phyloP scores from a whole-genome alignment of 257 asterid species.

The Agastache rugosa region DNA sequence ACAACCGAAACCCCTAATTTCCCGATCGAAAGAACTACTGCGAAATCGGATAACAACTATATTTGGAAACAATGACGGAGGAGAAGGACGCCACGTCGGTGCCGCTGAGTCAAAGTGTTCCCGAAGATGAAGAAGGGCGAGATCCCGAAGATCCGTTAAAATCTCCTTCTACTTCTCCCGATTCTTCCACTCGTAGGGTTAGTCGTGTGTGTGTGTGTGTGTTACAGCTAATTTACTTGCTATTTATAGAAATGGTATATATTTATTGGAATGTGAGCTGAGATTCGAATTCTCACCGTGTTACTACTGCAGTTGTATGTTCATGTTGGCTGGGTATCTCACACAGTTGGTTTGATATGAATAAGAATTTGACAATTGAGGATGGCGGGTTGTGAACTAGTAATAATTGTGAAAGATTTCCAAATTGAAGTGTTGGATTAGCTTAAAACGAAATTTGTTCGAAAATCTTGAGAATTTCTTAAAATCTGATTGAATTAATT shows the following conservation, averaged over 20 bases:
- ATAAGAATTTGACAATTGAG: constrained; percentile 11
- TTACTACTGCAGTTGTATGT: neutral
- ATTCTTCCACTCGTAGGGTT: constrained; percentile 86
- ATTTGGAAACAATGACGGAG: constrained; percentile 63
- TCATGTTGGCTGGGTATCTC: constrained; percentile 20
- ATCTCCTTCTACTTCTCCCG: constrained; percentile 66
- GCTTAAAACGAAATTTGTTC: neutral
- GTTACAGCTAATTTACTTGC: neutral
- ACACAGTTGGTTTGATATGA: constrained; percentile 14
- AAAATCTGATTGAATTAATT: neutral
- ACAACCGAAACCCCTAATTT: constrained; percentile 39
- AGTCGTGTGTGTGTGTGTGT: constrained; percentile 4
- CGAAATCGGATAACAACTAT: constrained; percentile 31
- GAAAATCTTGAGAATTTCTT: neutral
- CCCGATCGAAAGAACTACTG: constrained; percentile 21
- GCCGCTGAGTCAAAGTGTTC: constrained; percentile 76
- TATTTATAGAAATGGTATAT: neutral
- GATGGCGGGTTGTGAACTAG: neutral
- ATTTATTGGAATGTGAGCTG: constrained; percentile 26
- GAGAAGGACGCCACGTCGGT: constrained; percentile 86
- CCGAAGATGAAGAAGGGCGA: constrained; percentile 60
- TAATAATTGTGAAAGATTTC: constrained; percentile 11
- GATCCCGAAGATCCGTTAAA: constrained; percentile 85
- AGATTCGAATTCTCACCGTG: constrained; percentile 2
- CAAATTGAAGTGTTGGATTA: constrained; percentile 17